Base-by-base conservation (phyloP, 371 early-diverging fungal species). In the Gilbertella persicaria region DNA sequence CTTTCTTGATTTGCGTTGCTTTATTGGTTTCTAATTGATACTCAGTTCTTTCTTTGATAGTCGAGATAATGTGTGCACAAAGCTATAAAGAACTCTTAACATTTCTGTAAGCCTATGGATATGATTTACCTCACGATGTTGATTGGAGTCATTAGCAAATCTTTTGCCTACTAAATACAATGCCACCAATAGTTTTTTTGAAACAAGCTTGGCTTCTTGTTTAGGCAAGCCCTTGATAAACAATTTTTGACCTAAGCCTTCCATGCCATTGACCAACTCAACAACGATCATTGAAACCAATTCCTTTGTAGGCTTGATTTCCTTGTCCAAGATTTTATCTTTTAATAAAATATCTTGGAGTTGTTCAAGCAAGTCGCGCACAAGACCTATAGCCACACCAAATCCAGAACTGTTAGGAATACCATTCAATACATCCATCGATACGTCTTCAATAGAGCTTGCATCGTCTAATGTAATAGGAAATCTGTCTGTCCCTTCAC, bases 161-260 rank as follows among this genome's bases (percentile, higher is more conserved):
- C 73, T 29, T 44, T 50, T 68, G 4, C 66, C 66, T 41, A 68
- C 45, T 19, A 72, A 52, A 43, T 58, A 60, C 7, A 72, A 45
- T 1, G 64, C 73, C 4, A 63, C 50, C 20, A 72, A 38, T 2
- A 72, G 36, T 29, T 66, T 53, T 38, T 68, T 72, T 10, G 73
- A 54, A 8, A 62, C 21, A n/a, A 64, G 35, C 37, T 54, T 61
- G 14, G 43, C 36, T 3, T 54, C 51, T 9, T 39, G 36, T 45
- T 55, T 55, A 24, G 30, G 24, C 16, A 60, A 40, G 1, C 61
- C 61, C 20, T 60, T 60, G 8, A 60, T 35, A 23, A 60, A 60
- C 33, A 50, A 20, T 19, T 50, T 45, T 10, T 60, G 39, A 9
- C 30, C 14, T 17, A 25, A 29, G 4, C 61, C 61, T 9, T 50